These are phyloP conservation scores for Lactuca saligna DNA, from an alignment of 129 eudicot genomes.

Conservation along the genomic window DNA sequence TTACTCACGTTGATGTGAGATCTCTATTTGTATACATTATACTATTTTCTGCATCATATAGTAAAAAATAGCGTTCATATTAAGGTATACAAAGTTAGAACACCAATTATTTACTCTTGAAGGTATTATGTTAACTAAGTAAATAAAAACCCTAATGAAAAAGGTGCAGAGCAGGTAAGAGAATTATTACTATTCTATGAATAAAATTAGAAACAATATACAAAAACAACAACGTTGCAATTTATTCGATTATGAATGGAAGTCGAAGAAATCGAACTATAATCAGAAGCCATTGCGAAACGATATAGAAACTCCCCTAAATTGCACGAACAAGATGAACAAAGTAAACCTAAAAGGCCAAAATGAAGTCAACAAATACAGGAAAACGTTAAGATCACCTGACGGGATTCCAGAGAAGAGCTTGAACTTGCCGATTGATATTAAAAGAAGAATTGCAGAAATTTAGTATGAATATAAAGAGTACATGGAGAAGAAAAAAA, in stretches of 20 bases:
- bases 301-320: background rate
- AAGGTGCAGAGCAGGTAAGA: too few relatives aligned
- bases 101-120: constrained; percentile 4
- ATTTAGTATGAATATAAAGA: background rate
- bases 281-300: background rate
- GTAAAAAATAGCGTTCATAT: background rate
- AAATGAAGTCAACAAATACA: background rate
- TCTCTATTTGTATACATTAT: constrained; percentile 17
- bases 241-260: background rate
- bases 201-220: too few relatives aligned
- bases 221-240: background rate
- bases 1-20: background rate
- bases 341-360: constrained; percentile 2
- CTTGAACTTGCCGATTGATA: background rate
- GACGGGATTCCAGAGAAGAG: background rate
- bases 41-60: constrained; percentile 18
- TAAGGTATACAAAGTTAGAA: constrained; percentile 1
- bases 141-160: too few relatives aligned
- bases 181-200: too few relatives aligned
- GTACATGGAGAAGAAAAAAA: background rate
- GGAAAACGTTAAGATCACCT: background rate
- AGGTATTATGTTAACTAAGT: background rate
- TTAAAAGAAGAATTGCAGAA: background rate
- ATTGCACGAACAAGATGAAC: constrained; percentile 9
- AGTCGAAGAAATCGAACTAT: constrained; percentile 2